Evolutionary conservation across 2,329 filamentous ascomycete species (phyloP).

Genomic region (Penicillium paneum): DNA sequence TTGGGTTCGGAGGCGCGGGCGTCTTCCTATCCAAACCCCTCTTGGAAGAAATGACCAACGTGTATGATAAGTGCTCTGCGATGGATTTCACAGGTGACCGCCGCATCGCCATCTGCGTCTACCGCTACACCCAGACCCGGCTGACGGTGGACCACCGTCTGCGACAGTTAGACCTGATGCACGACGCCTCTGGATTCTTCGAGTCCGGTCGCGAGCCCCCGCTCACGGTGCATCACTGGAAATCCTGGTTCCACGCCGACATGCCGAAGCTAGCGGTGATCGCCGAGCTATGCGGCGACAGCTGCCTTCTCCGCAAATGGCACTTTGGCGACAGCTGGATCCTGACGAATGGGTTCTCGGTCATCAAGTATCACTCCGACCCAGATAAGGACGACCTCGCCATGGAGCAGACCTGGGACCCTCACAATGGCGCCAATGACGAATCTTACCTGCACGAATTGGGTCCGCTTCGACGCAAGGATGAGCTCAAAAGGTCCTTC

Average conservation of each 20-base stretch:
- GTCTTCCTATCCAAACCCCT: conserved; percentile 57
- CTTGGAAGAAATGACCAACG: conserved; percentile 46
- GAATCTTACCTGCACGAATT: conserved; percentile 53
- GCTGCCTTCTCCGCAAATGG: conserved; percentile 58
- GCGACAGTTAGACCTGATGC: conserved; percentile 56
- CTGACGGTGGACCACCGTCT: conserved; percentile 57
- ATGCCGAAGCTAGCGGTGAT: conserved; percentile 53
- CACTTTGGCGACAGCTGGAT: conserved; percentile 47
- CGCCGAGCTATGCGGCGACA: conserved; percentile 53
- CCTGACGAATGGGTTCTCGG: conserved; percentile 60
- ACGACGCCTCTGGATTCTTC: conserved; percentile 59
- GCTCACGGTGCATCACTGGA: conserved; percentile 62
- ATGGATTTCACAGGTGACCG: conserved; percentile 53
- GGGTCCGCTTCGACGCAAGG: conserved; percentile 49
- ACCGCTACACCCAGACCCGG: conserved; percentile 52
- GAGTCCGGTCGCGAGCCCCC: conserved; percentile 53
- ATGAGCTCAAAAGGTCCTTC: conserved; percentile 53
- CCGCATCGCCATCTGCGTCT: conserved; percentile 57
- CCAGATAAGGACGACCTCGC: conserved; percentile 46
- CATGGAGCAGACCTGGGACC: conserved; percentile 55
- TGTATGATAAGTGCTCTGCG: conserved; percentile 51
- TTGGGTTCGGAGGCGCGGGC: conserved; percentile 61
- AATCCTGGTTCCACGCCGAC: conserved; percentile 54
- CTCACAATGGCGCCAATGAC: conserved; percentile 42
- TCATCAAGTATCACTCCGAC: conserved; percentile 49